Evolutionary conservation across 768 basidiomycete genomes (phyloP), one percentile per base, ranked within the genome.

Genomic region (Aureoboletus auriporus): DNA sequence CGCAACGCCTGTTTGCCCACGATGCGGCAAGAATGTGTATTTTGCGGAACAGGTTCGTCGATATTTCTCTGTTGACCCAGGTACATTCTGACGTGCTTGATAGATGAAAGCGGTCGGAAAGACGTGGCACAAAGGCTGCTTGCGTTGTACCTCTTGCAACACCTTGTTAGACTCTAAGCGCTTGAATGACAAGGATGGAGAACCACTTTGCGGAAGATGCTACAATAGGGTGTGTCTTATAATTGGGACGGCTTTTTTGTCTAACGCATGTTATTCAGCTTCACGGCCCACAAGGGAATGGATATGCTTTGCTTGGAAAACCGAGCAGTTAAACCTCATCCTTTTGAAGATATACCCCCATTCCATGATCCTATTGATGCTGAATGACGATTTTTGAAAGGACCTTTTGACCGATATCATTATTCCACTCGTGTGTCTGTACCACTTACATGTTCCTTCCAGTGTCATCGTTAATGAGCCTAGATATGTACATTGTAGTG

Each of bases 21-120:
- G 75, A 47, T 93, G 89, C 54, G 72, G 71, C 33, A 82, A 86
- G 74, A 83, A 76, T 44, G 89, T 93, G 9, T 93, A 87, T 69
- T 91, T 92, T 60, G 89, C 89, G 12, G 89, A 92, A 64, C 87
- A 89, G 77, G 87, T 82, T 39, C 16, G 58, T 52, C 16, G 20
- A 41, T 10, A 4, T 46, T 30, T 38, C 13, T n/a, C 20, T 23
- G 16, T 11, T 44, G 3, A 37, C 26, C 35, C 14, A 5, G 16
- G 23, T 39, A 16, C n/a, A 20, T 38, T 43, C 44, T 58, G 27
- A 63, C 29, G 9, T 29, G 4, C 13, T 47, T 38, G 14, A 39
- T 53, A 89, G 88, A 80, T 87, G 49, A 89, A 87, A 65, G 89
- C 89, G 1, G 76, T 87, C 12, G 86, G 86, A 8, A 86, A 88